These are phyloP conservation scores for Sistotremastrum niveocremeum DNA, from an alignment of 768 basidiomycete genomes.

Conservation along the genomic window DNA sequence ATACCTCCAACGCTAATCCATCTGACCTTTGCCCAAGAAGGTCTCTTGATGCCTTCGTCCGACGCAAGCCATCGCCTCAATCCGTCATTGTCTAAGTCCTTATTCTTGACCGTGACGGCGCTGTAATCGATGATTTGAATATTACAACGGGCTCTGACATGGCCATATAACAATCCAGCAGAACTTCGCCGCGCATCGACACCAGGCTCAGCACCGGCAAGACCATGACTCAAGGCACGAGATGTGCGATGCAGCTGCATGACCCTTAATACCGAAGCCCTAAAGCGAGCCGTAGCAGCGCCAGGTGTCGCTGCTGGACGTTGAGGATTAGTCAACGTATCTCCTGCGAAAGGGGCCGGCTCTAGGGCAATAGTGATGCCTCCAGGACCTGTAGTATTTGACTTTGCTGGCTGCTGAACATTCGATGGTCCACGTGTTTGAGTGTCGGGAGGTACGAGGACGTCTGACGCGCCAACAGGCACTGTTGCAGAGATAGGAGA, in stretches of 20 bases:
- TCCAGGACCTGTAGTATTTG: constrained; percentile 4
- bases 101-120: constrained; percentile 35
- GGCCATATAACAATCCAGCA: constrained; percentile 40
- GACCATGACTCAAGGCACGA: constrained; percentile 19
- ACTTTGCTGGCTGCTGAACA: neutral
- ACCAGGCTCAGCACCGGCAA: constrained; percentile 57
- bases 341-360: constrained; percentile 2
- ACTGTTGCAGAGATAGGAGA: constrained; percentile 11
- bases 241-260: constrained; percentile 49
- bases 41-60: constrained; percentile 28
- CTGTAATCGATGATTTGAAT: constrained; percentile 63
- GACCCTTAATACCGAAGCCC: constrained; percentile 42
- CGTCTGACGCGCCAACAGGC: neutral
- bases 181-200: constrained; percentile 50
- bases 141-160: constrained; percentile 44
- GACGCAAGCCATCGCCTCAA: constrained; percentile 45
- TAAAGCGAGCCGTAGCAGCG: constrained; percentile 38
- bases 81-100: constrained; percentile 44
- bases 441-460: neutral
- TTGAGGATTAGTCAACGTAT: constrained; percentile 1
- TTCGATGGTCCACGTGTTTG: neutral
- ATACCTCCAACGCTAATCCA: constrained; percentile 65
- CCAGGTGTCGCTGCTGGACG: constrained; percentile 4
- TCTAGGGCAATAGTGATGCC: constrained; percentile 10
- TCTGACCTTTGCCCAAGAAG: constrained; percentile 53